Evolutionary conservation across 108 stramenopile genomes (phyloP).

Genomic region (Discostella pseudostelligera): DNA sequence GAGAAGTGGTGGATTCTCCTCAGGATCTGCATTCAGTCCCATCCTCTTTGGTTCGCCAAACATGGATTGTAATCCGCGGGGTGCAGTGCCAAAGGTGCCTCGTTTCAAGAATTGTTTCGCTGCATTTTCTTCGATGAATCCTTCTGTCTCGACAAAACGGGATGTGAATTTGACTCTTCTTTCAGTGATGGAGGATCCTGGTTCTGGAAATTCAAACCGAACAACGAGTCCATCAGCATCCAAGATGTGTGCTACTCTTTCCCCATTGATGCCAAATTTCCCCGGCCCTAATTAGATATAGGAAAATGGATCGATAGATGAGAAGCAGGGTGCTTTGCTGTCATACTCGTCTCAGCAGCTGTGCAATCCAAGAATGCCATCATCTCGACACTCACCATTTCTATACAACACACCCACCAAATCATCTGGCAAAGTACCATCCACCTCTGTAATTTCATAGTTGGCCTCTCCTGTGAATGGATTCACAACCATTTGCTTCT

Average conservation of each 20-base stretch:
- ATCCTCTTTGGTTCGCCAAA: constrained; percentile 21
- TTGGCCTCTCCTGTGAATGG: constrained; percentile 49
- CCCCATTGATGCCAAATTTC: constrained; percentile 52
- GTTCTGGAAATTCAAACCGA: constrained; percentile 35
- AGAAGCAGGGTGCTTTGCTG: too few species aligned
- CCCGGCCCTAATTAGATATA: constrained; percentile 28
- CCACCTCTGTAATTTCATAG: constrained; percentile 51
- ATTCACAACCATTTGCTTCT: constrained; percentile 35
- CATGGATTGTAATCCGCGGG: constrained; percentile 4
- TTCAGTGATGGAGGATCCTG: not conserved
- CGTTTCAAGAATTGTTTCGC: constrained; percentile 40
- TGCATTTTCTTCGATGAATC: constrained; percentile 37
- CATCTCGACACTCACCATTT: constrained; percentile 32
- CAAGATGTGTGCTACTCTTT: constrained; percentile 53
- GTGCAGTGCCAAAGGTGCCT: constrained; percentile 54
- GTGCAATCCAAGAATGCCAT: too few species aligned
- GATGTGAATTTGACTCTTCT: constrained; percentile 46
- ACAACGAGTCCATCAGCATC: constrained; percentile 60
- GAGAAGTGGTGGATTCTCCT: constrained; percentile 23
- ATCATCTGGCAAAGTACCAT: constrained; percentile 51
- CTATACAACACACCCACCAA: constrained; percentile 57
- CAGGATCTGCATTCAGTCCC: constrained; percentile 54
- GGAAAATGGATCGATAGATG: too few species aligned
- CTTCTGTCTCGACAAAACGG: constrained; percentile 52
- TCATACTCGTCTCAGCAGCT: too few species aligned